Percentiles rank a stretch among this genome's conserved stretches.
Conservation (phyloP, 2,329 filamentous ascomycete species). For the Fusarium drepaniforme region DNA sequence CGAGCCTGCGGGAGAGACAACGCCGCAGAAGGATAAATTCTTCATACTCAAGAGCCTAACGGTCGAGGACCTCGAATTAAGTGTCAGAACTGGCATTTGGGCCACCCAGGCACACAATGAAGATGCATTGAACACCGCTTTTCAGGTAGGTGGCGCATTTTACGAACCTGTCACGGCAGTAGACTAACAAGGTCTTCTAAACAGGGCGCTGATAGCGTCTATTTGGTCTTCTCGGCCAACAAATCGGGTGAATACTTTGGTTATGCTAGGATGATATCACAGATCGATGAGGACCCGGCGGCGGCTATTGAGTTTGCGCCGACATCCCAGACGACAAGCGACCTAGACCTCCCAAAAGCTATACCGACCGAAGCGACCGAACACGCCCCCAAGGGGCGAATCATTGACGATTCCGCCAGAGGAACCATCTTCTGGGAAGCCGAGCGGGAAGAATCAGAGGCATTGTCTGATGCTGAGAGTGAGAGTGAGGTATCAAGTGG, state of each 20-base stretch:
- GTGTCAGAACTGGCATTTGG: slow-evolving; percentile 90
- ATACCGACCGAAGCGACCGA: slow-evolving; percentile 84
- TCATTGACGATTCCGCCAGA: slow-evolving; percentile 93
- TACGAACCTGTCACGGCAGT: no score
- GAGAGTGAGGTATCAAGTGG: slow-evolving; percentile 53
- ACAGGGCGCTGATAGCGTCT: slow-evolving; percentile 85
- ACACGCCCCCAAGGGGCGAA: slow-evolving; percentile 82
- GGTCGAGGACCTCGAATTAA: slow-evolving; percentile 88
- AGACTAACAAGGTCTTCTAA: slow-evolving; percentile 9
- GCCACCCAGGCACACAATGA: slow-evolving; percentile 97
- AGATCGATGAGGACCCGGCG: slow-evolving; percentile 82
- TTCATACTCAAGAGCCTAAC: slow-evolving; percentile 96
- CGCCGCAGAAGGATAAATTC: slow-evolving; percentile 74
- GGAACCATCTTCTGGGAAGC: slow-evolving; percentile 98
- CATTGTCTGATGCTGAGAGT: slow-evolving; percentile 60
- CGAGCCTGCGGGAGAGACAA: slow-evolving; percentile 15
- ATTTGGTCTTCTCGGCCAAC: slow-evolving; percentile 94
- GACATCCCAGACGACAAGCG: slow-evolving; percentile 68
- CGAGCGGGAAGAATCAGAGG: slow-evolving; percentile 68
- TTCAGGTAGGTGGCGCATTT: slow-evolving; percentile 68
- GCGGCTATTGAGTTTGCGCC: slow-evolving; percentile 78
- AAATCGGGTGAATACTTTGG: slow-evolving; percentile 98
- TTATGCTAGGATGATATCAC: slow-evolving; percentile 89
- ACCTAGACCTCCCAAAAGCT: slow-evolving; percentile 79
- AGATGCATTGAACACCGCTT: slow-evolving; percentile 83